phyloP scores from a whole-genome alignment of 225 moss, liverwort and hornwort species.

The Antitrichia curtipendula region DNA sequence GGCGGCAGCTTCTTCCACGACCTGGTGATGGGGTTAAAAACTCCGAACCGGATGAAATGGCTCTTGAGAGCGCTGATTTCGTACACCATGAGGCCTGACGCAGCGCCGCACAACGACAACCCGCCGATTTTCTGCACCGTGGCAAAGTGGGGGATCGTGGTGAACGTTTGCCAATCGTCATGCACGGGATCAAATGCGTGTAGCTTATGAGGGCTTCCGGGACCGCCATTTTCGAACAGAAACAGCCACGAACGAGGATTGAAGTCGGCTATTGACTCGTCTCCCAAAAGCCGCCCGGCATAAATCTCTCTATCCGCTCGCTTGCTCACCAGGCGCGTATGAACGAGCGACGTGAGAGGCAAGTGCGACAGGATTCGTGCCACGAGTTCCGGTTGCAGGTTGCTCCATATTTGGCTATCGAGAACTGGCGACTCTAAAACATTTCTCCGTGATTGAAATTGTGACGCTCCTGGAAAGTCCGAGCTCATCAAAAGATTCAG shows the following conservation, averaged over 20 bases:
- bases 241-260: slow-evolving; percentile 37
- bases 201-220: slow-evolving; percentile 31
- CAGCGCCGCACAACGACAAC: slow-evolving; percentile 32
- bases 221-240: slow-evolving; percentile 44
- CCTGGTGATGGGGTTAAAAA: slow-evolving; percentile 49
- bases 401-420: slow-evolving; percentile 37
- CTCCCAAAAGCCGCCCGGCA: slow-evolving; percentile 20
- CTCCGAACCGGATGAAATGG: slow-evolving; percentile 39
- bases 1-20: slow-evolving; percentile 63
- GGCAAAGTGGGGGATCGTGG: slow-evolving; percentile 42
- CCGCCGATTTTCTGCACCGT: slow-evolving; percentile 51
- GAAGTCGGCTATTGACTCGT: slow-evolving; percentile 1
- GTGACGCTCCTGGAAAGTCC: neutral
- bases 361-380: slow-evolving; percentile 24
- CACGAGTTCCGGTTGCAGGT: slow-evolving; percentile 40
- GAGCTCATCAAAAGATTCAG: slow-evolving; percentile 4
- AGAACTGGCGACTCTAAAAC: neutral
- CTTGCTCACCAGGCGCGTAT: slow-evolving; percentile 33
- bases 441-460: neutral
- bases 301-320: slow-evolving; percentile 37
- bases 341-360: slow-evolving; percentile 32
- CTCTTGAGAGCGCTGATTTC: slow-evolving; percentile 42
- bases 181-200: slow-evolving; percentile 36
- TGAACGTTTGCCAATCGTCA: slow-evolving; percentile 34
- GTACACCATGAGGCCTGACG: slow-evolving; percentile 39